Conservation (phyloP, 176 grass and related monocot species). For the Otatea glauca region DNA sequence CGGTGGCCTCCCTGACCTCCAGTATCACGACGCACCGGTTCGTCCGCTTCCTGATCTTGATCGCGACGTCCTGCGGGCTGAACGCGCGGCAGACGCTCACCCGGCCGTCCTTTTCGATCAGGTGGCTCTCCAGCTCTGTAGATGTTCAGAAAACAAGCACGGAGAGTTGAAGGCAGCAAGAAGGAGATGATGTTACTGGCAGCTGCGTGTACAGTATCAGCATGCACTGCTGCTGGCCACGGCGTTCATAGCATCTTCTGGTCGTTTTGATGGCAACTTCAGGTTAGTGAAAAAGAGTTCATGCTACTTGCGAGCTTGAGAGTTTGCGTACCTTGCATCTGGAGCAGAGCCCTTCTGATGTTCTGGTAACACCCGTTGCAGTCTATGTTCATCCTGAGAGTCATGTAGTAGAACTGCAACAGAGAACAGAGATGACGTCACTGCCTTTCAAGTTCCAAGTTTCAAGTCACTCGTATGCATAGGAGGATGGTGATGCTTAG, state of each 20-base stretch:
- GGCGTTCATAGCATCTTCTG: neutral
- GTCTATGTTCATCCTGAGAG: slow-evolving; percentile 88
- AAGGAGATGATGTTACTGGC: neutral
- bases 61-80: slow-evolving; percentile 84
- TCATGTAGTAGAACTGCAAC: slow-evolving; percentile 73
- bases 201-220: neutral
- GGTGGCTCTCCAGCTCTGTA: slow-evolving; percentile 74
- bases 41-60: slow-evolving; percentile 83
- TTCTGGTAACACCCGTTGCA: slow-evolving; percentile 93
- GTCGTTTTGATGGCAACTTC: neutral
- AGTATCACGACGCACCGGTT: slow-evolving; percentile 89
- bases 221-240: neutral
- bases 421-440: neutral
- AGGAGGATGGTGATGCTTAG: neutral
- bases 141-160: neutral
- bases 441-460: neutral
- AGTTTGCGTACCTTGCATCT: slow-evolving; percentile 67
- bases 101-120: slow-evolving; percentile 77
- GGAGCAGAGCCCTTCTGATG: slow-evolving; percentile 74
- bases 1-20: slow-evolving; percentile 66
- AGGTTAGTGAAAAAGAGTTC: neutral
- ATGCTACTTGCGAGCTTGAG: neutral
- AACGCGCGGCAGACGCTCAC: slow-evolving; percentile 68
- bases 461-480: neutral
- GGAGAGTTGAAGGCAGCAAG: neutral